Evolutionary conservation across 352 stramenopile species (phyloP).

Genomic region (Globisporangium cylindrosporum): DNA sequence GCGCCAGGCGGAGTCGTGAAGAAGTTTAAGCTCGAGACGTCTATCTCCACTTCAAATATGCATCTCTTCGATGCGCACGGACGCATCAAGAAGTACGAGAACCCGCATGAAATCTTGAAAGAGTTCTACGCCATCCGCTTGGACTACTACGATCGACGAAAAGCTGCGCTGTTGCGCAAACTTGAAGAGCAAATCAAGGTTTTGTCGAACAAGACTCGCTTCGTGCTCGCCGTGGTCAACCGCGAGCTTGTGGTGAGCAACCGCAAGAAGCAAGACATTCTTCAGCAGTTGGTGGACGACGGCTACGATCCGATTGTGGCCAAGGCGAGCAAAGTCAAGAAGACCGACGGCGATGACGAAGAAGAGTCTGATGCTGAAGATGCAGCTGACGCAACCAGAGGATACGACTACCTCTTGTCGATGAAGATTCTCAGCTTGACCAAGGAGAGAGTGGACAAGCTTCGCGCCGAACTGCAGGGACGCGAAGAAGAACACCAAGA

Average conservation of each 20-base stretch:
- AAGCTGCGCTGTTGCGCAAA: slow-evolving; percentile 82
- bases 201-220: slow-evolving; percentile 94
- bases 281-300: slow-evolving; percentile 82
- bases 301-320: slow-evolving; percentile 85
- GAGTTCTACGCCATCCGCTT: slow-evolving; percentile 93
- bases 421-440: slow-evolving; percentile 95
- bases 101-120: slow-evolving; percentile 90
- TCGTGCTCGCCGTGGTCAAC: slow-evolving; percentile 93
- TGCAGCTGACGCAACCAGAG: slow-evolving; percentile 39
- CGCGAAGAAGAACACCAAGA: slow-evolving; percentile 82
- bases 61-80: slow-evolving; percentile 92
- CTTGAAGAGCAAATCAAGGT: slow-evolving; percentile 89
- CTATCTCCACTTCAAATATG: slow-evolving; percentile 96
- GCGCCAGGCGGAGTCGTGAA: slow-evolving; percentile 86
- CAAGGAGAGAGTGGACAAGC: slow-evolving; percentile 90
- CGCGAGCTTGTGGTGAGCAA: slow-evolving; percentile 93
- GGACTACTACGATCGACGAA: slow-evolving; percentile 92
- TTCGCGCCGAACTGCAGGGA: slow-evolving; percentile 86
- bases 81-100: slow-evolving; percentile 93
- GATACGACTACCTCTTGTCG: slow-evolving; percentile 95
- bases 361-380: slow-evolving; percentile 58
- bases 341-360: slow-evolving; percentile 35
- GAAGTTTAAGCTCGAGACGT: slow-evolving; percentile 94
- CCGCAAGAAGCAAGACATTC: slow-evolving; percentile 92
- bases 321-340: slow-evolving; percentile 49